Evolutionary conservation across 2,329 filamentous ascomycete species (phyloP), one percentile per base, ranked within the genome.

Genomic region (Didymella arachidicola): DNA sequence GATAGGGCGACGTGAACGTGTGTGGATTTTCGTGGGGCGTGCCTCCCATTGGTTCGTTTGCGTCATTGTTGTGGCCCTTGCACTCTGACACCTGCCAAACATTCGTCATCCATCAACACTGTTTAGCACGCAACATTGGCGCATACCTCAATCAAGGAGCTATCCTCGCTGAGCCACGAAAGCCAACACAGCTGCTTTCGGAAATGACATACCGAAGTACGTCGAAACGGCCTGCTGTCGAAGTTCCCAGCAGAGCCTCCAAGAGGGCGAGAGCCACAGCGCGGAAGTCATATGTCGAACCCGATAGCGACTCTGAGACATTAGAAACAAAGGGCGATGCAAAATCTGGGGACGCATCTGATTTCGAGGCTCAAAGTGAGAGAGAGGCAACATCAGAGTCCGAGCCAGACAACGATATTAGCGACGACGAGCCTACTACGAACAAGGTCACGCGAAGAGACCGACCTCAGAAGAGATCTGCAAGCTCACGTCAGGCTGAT

Each of bases 291-390:
- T 77, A 77, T 46, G 71, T 73, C 18, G 72, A 77, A 53, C 66
- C 67, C 32, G 71, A 72, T 7, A 72, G 69, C 3, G 68, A 70
- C 39, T 57, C 62, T 29, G 64, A 47, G 22, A 11, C 18, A 16
- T 6, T 12, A 27, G 57, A 57, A 11, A 32, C 22, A n/a, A n/a
- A 8, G 1, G 58, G 54, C 12, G 70, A 72, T 4, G 65, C 63
- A 16, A 54, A 61, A 6, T 59, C 61, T 18, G 70, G 70, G 1
- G 59, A 72, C 53, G 70, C 68, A 32, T 81, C 78, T 8, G 78
- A 77, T 22, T 80, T 79, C 54, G 80, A 81, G 53, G 75, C 78
- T 42, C 73, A 78, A 41, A 75, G 76, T 43, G 68, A 69, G 10
- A 67, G 67, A 30, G 66, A 66, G 25, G 43, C 61, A 22, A 69